Evolutionary conservation across 306 rosid genomes (phyloP).

Genomic region (Quercus glauca): DNA sequence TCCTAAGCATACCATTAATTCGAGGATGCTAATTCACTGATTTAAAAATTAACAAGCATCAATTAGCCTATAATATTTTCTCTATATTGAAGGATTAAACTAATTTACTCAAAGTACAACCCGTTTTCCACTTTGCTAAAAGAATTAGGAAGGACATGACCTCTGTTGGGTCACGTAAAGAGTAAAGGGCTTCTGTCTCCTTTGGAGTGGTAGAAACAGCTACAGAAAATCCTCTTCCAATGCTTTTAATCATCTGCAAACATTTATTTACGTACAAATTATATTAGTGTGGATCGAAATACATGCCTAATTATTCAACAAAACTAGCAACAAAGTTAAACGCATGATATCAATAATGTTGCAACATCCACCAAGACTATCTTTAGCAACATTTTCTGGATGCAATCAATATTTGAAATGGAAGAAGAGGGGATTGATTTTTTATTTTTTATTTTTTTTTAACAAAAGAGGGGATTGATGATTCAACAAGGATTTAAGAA

Average conservation of each 20-base stretch:
- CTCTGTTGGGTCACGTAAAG: conserved; percentile 48
- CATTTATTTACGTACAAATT: conserved; percentile 3
- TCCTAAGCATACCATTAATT: no score
- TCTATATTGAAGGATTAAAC: background rate
- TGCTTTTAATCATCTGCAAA: conserved; percentile 40
- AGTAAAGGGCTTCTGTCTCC: conserved; percentile 47
- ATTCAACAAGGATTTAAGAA: no score
- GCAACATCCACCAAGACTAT: no score
- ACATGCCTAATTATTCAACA: no score
- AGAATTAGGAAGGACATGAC: conserved; percentile 43
- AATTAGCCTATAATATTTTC: background rate
- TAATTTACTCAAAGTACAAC: background rate
- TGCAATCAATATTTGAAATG: background rate
- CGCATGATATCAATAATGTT: no score
- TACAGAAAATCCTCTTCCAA: conserved; percentile 44
- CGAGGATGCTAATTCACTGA: no score
- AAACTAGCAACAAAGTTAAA: no score
- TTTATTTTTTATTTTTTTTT: no score
- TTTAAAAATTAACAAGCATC: no score
- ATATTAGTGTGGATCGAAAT: background rate
- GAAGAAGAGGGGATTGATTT: no score
- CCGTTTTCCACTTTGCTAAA: conserved; percentile 45
- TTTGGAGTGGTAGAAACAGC: conserved; percentile 50
- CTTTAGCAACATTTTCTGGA: background rate
- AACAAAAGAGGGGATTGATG: no score